These are phyloP conservation scores for Pichia scutulata DNA, from an alignment of 805 yeast genomes.

Conservation along the genomic window DNA sequence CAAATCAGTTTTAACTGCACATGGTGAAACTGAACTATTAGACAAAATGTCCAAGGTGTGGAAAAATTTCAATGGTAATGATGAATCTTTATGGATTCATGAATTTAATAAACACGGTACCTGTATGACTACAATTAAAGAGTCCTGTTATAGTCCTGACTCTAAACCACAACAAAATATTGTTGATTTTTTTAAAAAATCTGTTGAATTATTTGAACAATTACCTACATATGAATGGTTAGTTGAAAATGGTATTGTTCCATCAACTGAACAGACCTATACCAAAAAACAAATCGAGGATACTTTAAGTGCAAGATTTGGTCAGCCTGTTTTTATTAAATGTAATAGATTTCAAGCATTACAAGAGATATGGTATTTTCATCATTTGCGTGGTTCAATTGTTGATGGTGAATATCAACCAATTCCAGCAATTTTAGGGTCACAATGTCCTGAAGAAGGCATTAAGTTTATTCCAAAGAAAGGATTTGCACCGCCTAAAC, in stretches of 20 bases:
- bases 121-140: constrained; percentile 74
- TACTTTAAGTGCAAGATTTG: constrained; percentile 45
- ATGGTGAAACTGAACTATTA: constrained; percentile 45
- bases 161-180: constrained; percentile 37
- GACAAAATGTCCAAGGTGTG: constrained; percentile 52
- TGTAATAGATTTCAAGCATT: constrained; percentile 49
- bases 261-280: constrained; percentile 51
- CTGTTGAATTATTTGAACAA: constrained; percentile 47
- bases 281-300: constrained; percentile 45
- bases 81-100: constrained; percentile 74
- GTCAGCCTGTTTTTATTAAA: constrained; percentile 49
- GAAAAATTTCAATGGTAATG: constrained; percentile 67
- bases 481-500: constrained; percentile 22
- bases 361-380: constrained; percentile 75
- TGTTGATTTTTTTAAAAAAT: constrained; percentile 60
- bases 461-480: constrained; percentile 67
- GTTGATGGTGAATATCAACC: constrained; percentile 56
- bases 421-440: constrained; percentile 47
- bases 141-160: constrained; percentile 50
- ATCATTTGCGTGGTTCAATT: constrained; percentile 66
- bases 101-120: constrained; percentile 94
- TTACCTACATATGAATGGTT: constrained; percentile 66
- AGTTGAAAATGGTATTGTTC: constrained; percentile 60
- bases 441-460: constrained; percentile 63
- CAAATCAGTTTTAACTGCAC: constrained; percentile 36